Evolutionary conservation across 495 filamentous ascomycete genomes (phyloP), one percentile per base, ranked within the genome.

Genomic region (Trypethelium eluteriae): DNA sequence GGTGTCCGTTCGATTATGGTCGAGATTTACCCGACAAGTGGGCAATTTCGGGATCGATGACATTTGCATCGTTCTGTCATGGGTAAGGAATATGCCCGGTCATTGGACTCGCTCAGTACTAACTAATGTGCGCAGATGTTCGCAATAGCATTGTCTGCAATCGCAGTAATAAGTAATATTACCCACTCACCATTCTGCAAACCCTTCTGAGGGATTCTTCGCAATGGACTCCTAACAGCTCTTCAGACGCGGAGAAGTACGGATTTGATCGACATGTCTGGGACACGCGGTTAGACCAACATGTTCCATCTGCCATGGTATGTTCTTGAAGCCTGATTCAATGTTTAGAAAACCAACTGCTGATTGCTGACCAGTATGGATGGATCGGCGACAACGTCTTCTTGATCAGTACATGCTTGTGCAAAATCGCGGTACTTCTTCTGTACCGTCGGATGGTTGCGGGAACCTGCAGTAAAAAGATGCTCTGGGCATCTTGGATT

Each of bases 231-330:
- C 11, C 61, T 70, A 46, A 70, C 25, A 10, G 10, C 0, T 65
- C 7, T 65, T 61, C 46, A 66, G 70, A 66, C 2, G 65, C 64
- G 2, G n/a, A 69, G 41, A 63, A 65, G 14, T 72, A 67, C 56
- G 73, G 73, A 11, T 70, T 67, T 38, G 67, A 75, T 53, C 47
- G 73, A 36, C 74, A 76, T 67, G 67, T 74, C 34, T 76, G 71
- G 71, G 74, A 76, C 53, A 66, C 70, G 14, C 64, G 39, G 7
- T 25, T 35, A 2, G 44, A 63, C 2, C 64, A 62, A 6, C 66
- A 69, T 38, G 63, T 65, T 64, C 56, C 53, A 36, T 64, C 64
- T 56, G 71, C 69, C 2, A 47, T 73, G 50, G 71, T 73, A 56
- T 11, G 53, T 10, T 3, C n/a, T 3, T 32, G 12, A 38, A 16